Evolutionary conservation across 768 basidiomycete species (phyloP).

Genomic region (Pisolithus tinctorius): DNA sequence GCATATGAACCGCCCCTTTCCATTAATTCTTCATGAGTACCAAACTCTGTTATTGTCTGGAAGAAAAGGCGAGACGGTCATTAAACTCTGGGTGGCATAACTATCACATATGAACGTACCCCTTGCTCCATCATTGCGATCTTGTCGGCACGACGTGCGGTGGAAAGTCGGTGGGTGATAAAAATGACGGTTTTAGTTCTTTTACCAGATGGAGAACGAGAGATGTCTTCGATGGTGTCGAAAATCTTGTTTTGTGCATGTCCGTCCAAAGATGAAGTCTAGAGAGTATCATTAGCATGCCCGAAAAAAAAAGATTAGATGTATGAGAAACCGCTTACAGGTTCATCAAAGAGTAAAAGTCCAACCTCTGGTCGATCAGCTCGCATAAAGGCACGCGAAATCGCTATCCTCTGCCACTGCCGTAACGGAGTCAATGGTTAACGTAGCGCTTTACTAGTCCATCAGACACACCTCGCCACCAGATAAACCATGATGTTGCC

Average conservation of each 20-base stretch:
- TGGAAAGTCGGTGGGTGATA: constrained; percentile 78
- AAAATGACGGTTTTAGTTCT: constrained; percentile 69
- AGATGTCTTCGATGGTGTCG: constrained; percentile 63
- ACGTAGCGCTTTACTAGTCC: constrained; percentile 9
- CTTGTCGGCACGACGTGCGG: constrained; percentile 78
- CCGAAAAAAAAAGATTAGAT: neutral
- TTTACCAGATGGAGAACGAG: constrained; percentile 48
- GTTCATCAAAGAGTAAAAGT: constrained; percentile 80
- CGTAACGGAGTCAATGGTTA: constrained; percentile 10
- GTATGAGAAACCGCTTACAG: constrained; percentile 39
- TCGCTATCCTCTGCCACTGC: constrained; percentile 83
- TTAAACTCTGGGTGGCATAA: constrained; percentile 11
- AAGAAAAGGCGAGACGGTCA: constrained; percentile 14
- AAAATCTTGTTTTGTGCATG: constrained; percentile 77
- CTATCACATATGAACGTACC: constrained; percentile 26
- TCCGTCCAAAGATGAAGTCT: constrained; percentile 79
- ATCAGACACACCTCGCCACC: constrained; percentile 67
- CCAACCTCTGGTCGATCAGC: constrained; percentile 70
- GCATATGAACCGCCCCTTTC: constrained; percentile 57
- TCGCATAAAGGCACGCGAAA: constrained; percentile 84
- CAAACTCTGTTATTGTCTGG: constrained; percentile 71
- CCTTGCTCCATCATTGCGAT: constrained; percentile 83
- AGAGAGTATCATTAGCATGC: constrained; percentile 3
- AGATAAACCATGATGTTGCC: constrained; percentile 59
- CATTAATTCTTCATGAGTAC: constrained; percentile 64